Evolutionary conservation across 805 yeast species (phyloP).

Genomic region (Yamadazyma nakazawae): DNA sequence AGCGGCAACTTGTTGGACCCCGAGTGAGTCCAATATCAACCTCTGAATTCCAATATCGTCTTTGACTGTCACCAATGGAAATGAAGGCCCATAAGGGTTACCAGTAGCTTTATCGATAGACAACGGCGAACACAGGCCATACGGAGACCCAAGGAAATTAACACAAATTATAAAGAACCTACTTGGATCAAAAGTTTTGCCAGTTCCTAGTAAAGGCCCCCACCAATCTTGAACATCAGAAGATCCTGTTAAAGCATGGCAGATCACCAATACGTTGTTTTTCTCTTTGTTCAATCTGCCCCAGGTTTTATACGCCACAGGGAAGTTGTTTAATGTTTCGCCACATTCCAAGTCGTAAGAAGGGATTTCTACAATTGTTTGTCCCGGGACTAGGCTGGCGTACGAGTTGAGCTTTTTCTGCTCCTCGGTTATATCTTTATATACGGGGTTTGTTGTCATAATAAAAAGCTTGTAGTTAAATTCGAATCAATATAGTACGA

Average conservation of each 20-base stretch:
- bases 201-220: conserved; percentile 91
- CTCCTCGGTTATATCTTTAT: conserved; percentile 39
- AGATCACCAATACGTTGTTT: conserved; percentile 81
- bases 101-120: conserved; percentile 76
- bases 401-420: conserved; percentile 62
- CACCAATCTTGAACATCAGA: conserved; percentile 98
- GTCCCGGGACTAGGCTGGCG: conserved; percentile 67
- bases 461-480: neutral
- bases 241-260: conserved; percentile 95
- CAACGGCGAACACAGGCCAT: conserved; percentile 92
- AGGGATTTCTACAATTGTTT: conserved; percentile 76
- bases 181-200: conserved; percentile 86
- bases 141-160: conserved; percentile 94
- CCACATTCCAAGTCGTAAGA: conserved; percentile 78
- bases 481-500: conserved; percentile 17
- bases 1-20: conserved; percentile 75
- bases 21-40: conserved; percentile 71
- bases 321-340: conserved; percentile 65
- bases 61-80: conserved; percentile 89
- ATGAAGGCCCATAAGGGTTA: conserved; percentile 85
- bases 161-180: conserved; percentile 82
- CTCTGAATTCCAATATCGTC: conserved; percentile 85
- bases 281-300: conserved; percentile 70
- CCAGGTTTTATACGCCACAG: conserved; percentile 96
- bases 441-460: conserved; percentile 17